Evolutionary conservation across 2,329 filamentous ascomycete species (phyloP).

Genomic region (Cryphonectria nitschkei): DNA sequence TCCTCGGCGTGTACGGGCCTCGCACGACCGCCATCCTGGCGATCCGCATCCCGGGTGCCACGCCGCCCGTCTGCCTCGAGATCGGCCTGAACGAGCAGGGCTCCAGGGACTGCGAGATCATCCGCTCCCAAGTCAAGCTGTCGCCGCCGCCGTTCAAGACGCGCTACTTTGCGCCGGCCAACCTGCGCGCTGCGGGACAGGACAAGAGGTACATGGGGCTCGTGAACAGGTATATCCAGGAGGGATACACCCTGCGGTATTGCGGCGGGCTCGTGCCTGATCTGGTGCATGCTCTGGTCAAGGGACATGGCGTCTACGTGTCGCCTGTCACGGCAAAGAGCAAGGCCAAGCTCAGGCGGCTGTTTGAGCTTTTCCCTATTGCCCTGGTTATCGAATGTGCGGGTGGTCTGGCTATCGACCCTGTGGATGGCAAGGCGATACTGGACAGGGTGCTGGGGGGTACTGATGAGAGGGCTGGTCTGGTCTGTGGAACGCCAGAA

Average conservation of each 20-base stretch:
- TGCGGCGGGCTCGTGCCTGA: slow-evolving; percentile 65
- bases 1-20: slow-evolving; percentile 59
- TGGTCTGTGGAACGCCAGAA: slow-evolving; percentile 54
- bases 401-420: slow-evolving; percentile 59
- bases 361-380: slow-evolving; percentile 65
- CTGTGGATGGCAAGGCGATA: slow-evolving; percentile 45
- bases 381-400: slow-evolving; percentile 64
- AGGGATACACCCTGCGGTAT: slow-evolving; percentile 63
- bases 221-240: slow-evolving; percentile 52
- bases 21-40: slow-evolving; percentile 61
- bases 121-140: slow-evolving; percentile 47
- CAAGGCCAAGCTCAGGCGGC: slow-evolving; percentile 59
- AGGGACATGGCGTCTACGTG: slow-evolving; percentile 65
- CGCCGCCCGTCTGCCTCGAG: slow-evolving; percentile 51
- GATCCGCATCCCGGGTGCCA: slow-evolving; percentile 48
- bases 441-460: slow-evolving; percentile 43
- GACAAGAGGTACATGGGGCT: slow-evolving; percentile 52
- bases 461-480: slow-evolving; percentile 53
- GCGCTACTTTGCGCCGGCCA: slow-evolving; percentile 65
- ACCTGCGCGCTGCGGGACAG: slow-evolving; percentile 60
- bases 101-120: slow-evolving; percentile 40
- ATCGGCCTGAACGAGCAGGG: slow-evolving; percentile 44
- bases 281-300: slow-evolving; percentile 60
- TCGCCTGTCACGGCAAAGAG: slow-evolving; percentile 57
- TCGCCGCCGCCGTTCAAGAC: slow-evolving; percentile 46